phyloP scores from a whole-genome alignment of 306 rosid genomes.

The Rosa rugosa region DNA sequence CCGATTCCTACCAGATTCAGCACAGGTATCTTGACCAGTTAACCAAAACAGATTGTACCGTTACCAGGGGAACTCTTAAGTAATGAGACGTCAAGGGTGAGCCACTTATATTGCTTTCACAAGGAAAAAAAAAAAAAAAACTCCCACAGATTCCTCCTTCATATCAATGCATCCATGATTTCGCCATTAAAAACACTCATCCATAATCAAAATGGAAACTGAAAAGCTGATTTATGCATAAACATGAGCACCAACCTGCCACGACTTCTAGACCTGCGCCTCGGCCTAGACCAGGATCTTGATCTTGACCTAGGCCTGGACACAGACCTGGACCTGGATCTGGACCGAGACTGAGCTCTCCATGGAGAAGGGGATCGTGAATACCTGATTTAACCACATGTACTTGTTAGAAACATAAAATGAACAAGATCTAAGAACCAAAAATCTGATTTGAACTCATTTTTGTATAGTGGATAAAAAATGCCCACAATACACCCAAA shows the following conservation, averaged over 20 bases:
- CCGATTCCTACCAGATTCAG: not conserved
- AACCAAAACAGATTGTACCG: not conserved
- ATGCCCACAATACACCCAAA: not conserved
- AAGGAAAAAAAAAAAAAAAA: not conserved
- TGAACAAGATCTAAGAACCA: not conserved
- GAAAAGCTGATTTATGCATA: conserved; percentile 6
- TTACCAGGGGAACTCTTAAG: not conserved
- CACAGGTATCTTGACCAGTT: not conserved
- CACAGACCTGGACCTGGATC: conserved; percentile 48
- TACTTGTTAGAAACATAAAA: not conserved
- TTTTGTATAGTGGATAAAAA: not conserved
- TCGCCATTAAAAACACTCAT: not conserved
- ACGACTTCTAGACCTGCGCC: conserved; percentile 70
- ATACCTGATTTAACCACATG: conserved; percentile 39
- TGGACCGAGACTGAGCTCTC: conserved; percentile 68
- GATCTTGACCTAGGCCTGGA: conserved; percentile 55
- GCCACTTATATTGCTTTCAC: not conserved
- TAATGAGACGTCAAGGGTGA: not conserved
- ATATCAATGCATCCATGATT: not conserved
- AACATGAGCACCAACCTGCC: conserved; percentile 69
- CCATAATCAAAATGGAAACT: not conserved
- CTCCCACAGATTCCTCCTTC: not conserved
- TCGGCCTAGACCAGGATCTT: conserved; percentile 64
- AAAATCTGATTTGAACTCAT: not conserved
- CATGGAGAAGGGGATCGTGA: conserved; percentile 82